Conservation (phyloP, 192 early-diverging fungal species). For the Ambispora gerdemannii region DNA sequence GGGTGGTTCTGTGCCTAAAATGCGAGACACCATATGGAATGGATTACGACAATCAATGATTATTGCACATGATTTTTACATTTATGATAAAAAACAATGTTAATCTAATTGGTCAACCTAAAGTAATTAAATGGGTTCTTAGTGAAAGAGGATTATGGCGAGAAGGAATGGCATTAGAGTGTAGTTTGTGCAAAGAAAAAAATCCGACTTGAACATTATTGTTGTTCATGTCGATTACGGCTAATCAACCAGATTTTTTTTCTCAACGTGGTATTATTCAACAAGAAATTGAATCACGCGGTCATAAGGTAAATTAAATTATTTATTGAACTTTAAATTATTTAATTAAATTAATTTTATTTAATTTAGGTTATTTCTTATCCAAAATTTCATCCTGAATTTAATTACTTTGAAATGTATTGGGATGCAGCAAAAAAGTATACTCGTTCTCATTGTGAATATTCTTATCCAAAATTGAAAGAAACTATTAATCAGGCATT, state of each 20-base stretch:
- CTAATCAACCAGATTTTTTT: constrained; percentile 12
- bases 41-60: neutral
- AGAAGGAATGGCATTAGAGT: neutral
- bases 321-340: neutral
- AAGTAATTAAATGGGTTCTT: neutral
- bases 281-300: neutral
- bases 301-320: constrained; percentile 3
- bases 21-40: neutral
- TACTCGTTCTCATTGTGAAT: constrained; percentile 29
- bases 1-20: neutral
- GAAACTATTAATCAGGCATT: constrained; percentile 7
- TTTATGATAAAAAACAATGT: neutral
- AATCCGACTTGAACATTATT: neutral
- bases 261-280: neutral
- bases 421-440: constrained; percentile 31
- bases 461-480: constrained; percentile 22
- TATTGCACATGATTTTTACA: neutral
- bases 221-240: neutral
- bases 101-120: neutral
- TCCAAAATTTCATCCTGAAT: constrained; percentile 34
- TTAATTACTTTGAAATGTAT: constrained; percentile 36
- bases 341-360: neutral
- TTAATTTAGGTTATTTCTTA: constrained; percentile 20
- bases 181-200: neutral
- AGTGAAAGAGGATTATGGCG: constrained; percentile 8